Percentiles rank a stretch among this genome's conserved stretches.
phyloP scores from a whole-genome alignment of 768 basidiomycete species.

The Fistulinella prunicolor region DNA sequence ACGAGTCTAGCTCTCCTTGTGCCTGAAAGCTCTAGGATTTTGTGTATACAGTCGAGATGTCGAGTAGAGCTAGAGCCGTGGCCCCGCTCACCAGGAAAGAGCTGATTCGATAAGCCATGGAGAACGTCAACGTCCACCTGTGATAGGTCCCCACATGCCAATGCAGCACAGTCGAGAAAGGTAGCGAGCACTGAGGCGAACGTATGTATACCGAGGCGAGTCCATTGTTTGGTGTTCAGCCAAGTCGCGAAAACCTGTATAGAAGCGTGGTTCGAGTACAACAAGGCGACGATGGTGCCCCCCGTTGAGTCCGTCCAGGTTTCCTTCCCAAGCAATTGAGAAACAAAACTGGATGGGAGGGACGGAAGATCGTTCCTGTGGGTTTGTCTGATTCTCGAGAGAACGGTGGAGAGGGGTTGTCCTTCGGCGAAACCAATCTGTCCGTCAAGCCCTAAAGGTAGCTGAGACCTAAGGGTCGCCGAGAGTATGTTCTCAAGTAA shows the following conservation, averaged over 20 bases:
- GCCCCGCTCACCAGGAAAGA: conserved; percentile 10
- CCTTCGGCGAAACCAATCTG: conserved; percentile 6
- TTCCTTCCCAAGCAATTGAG: conserved; percentile 39
- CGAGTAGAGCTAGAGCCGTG: not conserved
- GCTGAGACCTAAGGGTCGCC: conserved; percentile 34
- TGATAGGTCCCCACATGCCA: conserved; percentile 18
- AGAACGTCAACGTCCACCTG: conserved; percentile 27
- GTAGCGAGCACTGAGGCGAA: conserved; percentile 43
- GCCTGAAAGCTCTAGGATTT: conserved; percentile 28
- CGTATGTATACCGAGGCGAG: conserved; percentile 17
- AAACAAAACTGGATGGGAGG: conserved; percentile 26
- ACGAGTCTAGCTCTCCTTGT: conserved; percentile 17
- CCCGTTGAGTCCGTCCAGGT: conserved; percentile 45
- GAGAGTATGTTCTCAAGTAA: conserved; percentile 51
- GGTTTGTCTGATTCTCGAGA: not conserved
- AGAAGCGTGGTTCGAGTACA: conserved; percentile 40
- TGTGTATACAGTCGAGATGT: conserved; percentile 27
- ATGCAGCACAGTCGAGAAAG: conserved; percentile 42
- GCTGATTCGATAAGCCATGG: conserved; percentile 27
- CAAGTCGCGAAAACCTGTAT: conserved; percentile 35
- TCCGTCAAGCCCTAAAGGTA: conserved; percentile 31
- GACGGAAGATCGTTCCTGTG: not conserved
- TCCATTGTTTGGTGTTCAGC: conserved; percentile 31
- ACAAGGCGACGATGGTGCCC: conserved; percentile 40
- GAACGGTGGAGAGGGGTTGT: conserved; percentile 2